Conservation (phyloP, 2,329 filamentous ascomycete species). For the Neonectria hederae region DNA sequence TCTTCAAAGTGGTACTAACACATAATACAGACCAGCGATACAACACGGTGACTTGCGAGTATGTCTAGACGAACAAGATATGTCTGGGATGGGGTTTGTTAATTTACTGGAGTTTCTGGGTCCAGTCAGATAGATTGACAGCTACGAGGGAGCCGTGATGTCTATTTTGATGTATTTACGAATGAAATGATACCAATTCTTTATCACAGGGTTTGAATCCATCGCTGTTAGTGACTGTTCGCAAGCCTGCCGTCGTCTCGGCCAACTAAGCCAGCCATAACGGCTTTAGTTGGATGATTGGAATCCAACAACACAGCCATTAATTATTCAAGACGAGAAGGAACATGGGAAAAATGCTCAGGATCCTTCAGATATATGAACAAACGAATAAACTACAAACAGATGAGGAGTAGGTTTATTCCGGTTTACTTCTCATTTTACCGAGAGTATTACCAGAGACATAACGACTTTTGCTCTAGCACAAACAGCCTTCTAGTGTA, state of each 20-base stretch:
- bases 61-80: constrained; percentile 44
- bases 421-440: background rate
- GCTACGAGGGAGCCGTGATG: constrained; percentile 5
- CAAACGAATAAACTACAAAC: no score
- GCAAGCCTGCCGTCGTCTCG: background rate
- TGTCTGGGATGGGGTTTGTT: background rate
- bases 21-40: constrained; percentile 48
- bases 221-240: background rate
- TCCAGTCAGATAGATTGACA: constrained; percentile 22
- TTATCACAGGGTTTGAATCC: background rate
- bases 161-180: constrained; percentile 25
- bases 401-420: no score
- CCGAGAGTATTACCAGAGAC: no score
- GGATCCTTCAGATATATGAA: no score
- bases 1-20: constrained; percentile 27
- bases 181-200: constrained; percentile 28
- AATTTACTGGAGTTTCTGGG: constrained; percentile 22
- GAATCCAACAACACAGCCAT: no score
- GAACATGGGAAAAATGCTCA: no score
- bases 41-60: constrained; percentile 54
- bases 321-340: no score
- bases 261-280: no score
- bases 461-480: no score
- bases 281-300: no score
- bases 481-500: no score